Conservation (phyloP, 345 rosid species). For the Eucalyptus pauciflora region DNA sequence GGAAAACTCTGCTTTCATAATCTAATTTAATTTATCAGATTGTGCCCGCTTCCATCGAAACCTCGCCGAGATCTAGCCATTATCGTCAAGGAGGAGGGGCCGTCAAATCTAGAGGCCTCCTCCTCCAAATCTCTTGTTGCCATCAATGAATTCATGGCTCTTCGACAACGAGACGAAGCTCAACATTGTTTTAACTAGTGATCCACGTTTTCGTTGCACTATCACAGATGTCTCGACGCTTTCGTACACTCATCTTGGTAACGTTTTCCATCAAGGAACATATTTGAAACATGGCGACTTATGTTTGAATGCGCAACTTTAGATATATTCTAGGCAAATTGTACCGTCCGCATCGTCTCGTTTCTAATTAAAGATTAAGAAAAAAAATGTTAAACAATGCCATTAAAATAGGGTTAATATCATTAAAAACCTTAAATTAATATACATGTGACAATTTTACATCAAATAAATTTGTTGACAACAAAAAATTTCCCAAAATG, state of each 20-base stretch:
- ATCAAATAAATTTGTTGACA: no score
- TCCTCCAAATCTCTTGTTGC: background rate
- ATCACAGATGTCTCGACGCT: background rate
- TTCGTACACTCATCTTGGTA: background rate
- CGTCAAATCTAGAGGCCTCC: background rate
- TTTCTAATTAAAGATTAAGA: background rate
- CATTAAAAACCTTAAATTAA: no score
- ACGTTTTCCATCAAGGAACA: background rate
- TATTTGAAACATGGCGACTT: background rate
- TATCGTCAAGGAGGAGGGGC: background rate
- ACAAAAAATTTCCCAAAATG: no score
- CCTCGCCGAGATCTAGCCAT: background rate
- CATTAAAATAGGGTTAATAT: no score
- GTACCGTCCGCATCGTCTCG: background rate
- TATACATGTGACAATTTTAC: no score
- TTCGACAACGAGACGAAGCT: background rate
- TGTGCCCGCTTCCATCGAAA: background rate
- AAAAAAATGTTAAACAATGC: background rate
- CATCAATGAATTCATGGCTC: background rate
- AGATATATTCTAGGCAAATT: background rate
- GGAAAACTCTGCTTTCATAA: background rate
- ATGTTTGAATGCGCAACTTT: background rate
- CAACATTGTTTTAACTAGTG: background rate
- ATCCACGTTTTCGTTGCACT: rapidly evolving
- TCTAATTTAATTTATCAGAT: background rate